Evolutionary conservation across 495 filamentous ascomycete species (phyloP).

Genomic region (Echria macrotheca): DNA sequence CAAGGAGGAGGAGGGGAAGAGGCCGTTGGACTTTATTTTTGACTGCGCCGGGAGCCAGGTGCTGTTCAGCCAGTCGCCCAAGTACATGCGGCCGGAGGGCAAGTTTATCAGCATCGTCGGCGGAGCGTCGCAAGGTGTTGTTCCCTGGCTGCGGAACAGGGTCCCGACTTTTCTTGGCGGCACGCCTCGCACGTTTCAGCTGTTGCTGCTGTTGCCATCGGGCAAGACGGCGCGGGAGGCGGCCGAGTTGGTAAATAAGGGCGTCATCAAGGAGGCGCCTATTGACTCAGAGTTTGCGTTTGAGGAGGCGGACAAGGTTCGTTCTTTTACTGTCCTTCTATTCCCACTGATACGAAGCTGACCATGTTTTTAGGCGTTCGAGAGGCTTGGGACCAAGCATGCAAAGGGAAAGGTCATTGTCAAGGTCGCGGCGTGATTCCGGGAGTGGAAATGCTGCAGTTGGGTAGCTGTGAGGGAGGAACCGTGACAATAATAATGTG

Average conservation of each 20-base stretch:
- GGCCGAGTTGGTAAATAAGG: slow-evolving; percentile 23
- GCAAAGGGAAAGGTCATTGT: slow-evolving; percentile 37
- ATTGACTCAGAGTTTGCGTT: slow-evolving; percentile 36
- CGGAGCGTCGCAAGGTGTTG: slow-evolving; percentile 23
- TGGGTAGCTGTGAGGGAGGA: too few relatives aligned
- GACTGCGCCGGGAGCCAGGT: slow-evolving; percentile 34
- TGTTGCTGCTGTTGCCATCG: slow-evolving; percentile 27
- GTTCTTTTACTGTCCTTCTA: not conserved
- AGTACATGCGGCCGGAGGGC: slow-evolving; percentile 33
- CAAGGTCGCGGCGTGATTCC: too few relatives aligned
- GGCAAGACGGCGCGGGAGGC: slow-evolving; percentile 22
- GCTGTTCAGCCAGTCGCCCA: slow-evolving; percentile 26
- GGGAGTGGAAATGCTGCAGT: too few relatives aligned
- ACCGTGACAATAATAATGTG: too few relatives aligned
- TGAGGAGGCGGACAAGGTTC: slow-evolving; percentile 26
- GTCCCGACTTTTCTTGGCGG: slow-evolving; percentile 34
- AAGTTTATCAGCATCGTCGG: slow-evolving; percentile 35
- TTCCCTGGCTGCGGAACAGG: slow-evolving; percentile 28
- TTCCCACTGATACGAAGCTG: not conserved
- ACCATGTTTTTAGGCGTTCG: slow-evolving; percentile 22
- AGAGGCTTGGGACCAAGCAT: slow-evolving; percentile 29
- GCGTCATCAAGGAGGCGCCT: slow-evolving; percentile 24
- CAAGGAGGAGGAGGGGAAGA: slow-evolving; percentile 9
- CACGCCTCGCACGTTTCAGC: slow-evolving; percentile 29
- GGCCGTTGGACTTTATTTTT: slow-evolving; percentile 33